Conservation (phyloP, 257 asterid genomes). For the Plantago major region DNA sequence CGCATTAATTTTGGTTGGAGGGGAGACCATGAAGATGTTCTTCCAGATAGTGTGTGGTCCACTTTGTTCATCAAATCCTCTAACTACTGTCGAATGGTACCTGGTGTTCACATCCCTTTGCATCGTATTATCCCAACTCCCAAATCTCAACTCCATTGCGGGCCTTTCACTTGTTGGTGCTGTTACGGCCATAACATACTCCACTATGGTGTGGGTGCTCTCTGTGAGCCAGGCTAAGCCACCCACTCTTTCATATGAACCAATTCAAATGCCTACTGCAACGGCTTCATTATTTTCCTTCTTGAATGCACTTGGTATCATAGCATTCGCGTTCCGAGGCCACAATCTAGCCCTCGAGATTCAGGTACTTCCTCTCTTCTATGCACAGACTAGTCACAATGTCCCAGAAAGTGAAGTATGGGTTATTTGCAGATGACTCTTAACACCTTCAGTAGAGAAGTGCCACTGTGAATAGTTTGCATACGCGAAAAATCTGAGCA, state of each 20-base stretch:
- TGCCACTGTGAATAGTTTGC: no score
- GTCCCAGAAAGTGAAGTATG: not conserved
- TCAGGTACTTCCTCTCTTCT: conserved; percentile 46
- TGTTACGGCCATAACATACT: conserved; percentile 82
- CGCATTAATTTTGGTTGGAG: conserved; percentile 89
- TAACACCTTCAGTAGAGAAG: no score
- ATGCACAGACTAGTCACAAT: not conserved
- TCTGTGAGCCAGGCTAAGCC: conserved; percentile 89
- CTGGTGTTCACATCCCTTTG: conserved; percentile 92
- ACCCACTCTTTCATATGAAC: conserved; percentile 65
- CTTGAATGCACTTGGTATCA: conserved; percentile 86
- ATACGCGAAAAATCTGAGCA: no score
- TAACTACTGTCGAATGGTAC: conserved; percentile 97
- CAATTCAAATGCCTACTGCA: conserved; percentile 55
- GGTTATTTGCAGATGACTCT: no score
- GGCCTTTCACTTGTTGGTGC: conserved; percentile 97
- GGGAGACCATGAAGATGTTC: conserved; percentile 97
- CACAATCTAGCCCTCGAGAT: conserved; percentile 91
- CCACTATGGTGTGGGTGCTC: conserved; percentile 97
- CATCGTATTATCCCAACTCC: conserved; percentile 91
- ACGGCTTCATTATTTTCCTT: conserved; percentile 62
- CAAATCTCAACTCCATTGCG: conserved; percentile 95
- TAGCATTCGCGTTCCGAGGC: conserved; percentile 93
- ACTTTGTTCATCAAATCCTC: conserved; percentile 77
- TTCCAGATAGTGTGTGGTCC: conserved; percentile 95